phyloP scores from a whole-genome alignment of 2,329 filamentous ascomycete genomes.

The Cercospora zeae-maydis region DNA sequence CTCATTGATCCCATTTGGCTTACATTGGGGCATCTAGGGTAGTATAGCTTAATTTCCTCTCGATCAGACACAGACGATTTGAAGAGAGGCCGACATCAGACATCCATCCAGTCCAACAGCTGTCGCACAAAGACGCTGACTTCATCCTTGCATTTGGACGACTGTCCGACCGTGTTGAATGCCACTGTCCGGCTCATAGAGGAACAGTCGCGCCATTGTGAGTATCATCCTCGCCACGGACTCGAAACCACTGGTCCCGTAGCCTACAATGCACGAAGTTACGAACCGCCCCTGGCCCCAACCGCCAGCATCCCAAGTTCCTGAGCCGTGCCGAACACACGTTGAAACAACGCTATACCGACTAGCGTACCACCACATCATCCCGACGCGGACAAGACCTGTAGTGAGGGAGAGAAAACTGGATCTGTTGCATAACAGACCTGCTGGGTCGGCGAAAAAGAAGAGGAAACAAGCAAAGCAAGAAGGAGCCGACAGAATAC shows the following conservation, averaged over 20 bases:
- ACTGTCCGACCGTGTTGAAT: no score
- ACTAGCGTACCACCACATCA: not conserved
- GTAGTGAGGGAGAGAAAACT: not conserved
- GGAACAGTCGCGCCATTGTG: no score
- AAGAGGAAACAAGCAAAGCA: not conserved
- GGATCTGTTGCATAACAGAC: not conserved
- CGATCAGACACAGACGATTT: not conserved
- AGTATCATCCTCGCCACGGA: no score
- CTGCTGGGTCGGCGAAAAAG: not conserved
- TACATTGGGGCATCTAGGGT: not conserved
- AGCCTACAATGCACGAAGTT: not conserved
- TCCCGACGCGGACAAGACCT: no score
- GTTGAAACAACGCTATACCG: not conserved
- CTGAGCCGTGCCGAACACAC: not conserved
- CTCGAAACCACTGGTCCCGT: not conserved
- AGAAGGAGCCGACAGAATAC: not conserved
- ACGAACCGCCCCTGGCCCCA: not conserved
- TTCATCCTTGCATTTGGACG: no score
- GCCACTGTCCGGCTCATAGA: no score
- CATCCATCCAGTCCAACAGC: no score
- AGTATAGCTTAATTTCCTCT: constrained; percentile 1
- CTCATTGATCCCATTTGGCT: not conserved
- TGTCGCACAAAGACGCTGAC: no score
- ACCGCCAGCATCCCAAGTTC: not conserved
- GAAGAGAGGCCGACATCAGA: not conserved